A percentile compares a stretch with the other conserved stretches of the same genome.
Conservation (phyloP, 805 yeast species). For the Torulaspora franciscae region DNA sequence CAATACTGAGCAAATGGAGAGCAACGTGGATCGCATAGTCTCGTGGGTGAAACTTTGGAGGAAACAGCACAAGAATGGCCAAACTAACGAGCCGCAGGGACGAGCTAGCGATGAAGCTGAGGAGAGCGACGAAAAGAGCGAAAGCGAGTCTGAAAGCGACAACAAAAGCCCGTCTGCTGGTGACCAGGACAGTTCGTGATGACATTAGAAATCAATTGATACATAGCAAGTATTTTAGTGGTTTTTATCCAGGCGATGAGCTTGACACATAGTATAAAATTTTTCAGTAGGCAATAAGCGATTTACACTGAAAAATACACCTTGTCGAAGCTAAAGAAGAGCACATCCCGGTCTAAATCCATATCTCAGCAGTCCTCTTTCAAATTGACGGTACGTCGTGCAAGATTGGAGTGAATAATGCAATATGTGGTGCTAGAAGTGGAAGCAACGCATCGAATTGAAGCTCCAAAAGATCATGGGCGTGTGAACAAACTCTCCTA, state of each 20-base stretch:
- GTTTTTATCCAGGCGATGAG: neutral
- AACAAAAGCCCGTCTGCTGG: neutral
- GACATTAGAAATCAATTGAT: no score
- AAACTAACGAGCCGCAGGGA: constrained; percentile 43
- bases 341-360: neutral
- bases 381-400: neutral
- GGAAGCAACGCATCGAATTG: constrained; percentile 20
- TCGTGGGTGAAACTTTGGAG: constrained; percentile 78
- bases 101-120: constrained; percentile 9
- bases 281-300: constrained; percentile 8
- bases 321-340: neutral
- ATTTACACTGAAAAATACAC: constrained; percentile 1
- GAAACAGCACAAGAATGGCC: constrained; percentile 57
- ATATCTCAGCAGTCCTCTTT: neutral
- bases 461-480: constrained; percentile 52
- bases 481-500: constrained; percentile 68
- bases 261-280: constrained; percentile 3
- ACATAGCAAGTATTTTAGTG: neutral
- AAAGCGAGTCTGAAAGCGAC: constrained; percentile 8
- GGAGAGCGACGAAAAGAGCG: constrained; percentile 10
- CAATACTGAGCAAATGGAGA: constrained; percentile 67
- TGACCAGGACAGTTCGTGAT: neutral
- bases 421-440: constrained; percentile 28
- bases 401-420: constrained; percentile 14
- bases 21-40: constrained; percentile 70